Conservation (phyloP, 495 filamentous ascomycete species). For the Antarctomyces pellizariae region DNA sequence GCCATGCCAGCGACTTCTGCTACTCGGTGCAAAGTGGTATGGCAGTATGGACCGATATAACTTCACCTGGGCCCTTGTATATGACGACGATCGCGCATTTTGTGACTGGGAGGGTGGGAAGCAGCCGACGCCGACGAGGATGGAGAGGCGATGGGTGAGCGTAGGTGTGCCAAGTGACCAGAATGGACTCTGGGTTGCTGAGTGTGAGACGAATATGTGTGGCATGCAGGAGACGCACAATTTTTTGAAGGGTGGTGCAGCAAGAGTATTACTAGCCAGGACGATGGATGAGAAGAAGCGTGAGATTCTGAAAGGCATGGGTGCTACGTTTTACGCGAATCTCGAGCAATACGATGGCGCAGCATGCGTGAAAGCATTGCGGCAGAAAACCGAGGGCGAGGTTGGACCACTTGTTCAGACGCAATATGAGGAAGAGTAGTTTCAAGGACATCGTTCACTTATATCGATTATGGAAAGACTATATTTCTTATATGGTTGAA, state of each 20-base stretch:
- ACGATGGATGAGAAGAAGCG: constrained; percentile 6
- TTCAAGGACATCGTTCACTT: too few relatives aligned
- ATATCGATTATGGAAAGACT: too few relatives aligned
- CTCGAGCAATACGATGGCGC: constrained; percentile 5
- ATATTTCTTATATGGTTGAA: too few relatives aligned
- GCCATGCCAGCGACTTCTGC: too few relatives aligned
- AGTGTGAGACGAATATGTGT: constrained; percentile 4
- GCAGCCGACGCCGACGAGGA: too few relatives aligned
- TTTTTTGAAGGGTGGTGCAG: constrained; percentile 2
- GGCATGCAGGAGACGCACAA: constrained; percentile 5
- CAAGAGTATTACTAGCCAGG: constrained; percentile 4
- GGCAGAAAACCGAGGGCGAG: constrained; percentile 5
- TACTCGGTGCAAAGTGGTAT: too few relatives aligned
- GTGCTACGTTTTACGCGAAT: constrained; percentile 4
- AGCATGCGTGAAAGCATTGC: constrained; percentile 4
- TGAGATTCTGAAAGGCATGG: constrained; percentile 5
- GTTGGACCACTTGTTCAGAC: constrained; percentile 3
- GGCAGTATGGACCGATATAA: too few relatives aligned
- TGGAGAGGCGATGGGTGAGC: constrained; percentile 4
- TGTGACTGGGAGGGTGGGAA: background rate
- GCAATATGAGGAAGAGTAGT: constrained; percentile 1
- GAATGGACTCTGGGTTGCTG: constrained; percentile 2
- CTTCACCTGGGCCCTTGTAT: too few relatives aligned
- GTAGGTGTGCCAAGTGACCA: constrained; percentile 1
- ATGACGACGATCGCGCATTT: too few relatives aligned